Evolutionary conservation across 129 eudicot genomes (phyloP), one percentile per base, ranked within the genome.

Genomic region (Scalesia atractyloides): DNA sequence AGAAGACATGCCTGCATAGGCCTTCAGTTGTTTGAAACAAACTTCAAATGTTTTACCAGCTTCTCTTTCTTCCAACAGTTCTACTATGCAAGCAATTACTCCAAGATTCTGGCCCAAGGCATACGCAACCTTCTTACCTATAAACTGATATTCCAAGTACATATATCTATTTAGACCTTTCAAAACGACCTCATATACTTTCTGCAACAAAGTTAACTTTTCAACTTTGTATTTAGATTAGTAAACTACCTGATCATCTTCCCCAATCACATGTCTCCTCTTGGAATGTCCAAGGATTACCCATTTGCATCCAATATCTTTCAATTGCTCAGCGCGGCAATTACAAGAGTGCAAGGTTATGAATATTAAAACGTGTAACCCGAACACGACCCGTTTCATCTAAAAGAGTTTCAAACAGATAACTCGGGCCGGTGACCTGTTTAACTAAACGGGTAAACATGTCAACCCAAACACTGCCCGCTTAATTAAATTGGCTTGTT

Each of bases 111-210:
- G 87, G 74, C 83, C 81, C 87, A 90, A 80, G 73, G 97, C 96
- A 87, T 90, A 94, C 5, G 98, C 98, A 88, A 97, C 98, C 84
- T 94, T 94, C 85, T 94, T 94, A 56, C 98, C 98, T 70, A 94
- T 94, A 81, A 94, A 94, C 98, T 94, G 86, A 64, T 68, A 12
- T 10, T 66, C 48, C 48, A 16, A 63, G 24, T 51, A 37, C 59
- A 56, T 81, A 44, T n/a, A 37, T 67, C 36, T 57, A 22, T 39
- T 26, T 43, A 17, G 46, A 67, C 61, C 33, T 70, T 51, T 39
- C 37, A 49, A 59, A 65, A n/a, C 9, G 46, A 53, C 43, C 64
- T 50, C 46, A 2, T 49, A 11, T 17, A 22, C 22, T 30, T 36
- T 19, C n/a, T 50, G 43, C 24, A 64, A 22, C 8, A 74, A 74